A percentile compares a stretch with the other conserved stretches of the same genome.
Conservation (phyloP, 257 asterid genomes). For the Salvia hispanica region DNA sequence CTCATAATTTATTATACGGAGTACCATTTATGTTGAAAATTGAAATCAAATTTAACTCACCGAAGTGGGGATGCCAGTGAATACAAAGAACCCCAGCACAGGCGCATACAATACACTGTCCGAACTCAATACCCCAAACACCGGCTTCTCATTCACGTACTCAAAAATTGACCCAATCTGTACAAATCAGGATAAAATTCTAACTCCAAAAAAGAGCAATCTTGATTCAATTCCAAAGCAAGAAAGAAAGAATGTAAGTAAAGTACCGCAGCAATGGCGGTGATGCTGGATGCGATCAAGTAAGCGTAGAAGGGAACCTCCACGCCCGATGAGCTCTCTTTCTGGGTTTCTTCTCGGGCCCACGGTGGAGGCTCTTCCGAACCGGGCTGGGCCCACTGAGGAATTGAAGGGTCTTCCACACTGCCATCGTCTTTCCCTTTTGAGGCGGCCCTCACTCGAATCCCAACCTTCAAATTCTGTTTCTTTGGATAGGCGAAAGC, state of each 20-base stretch:
- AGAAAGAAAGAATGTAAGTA: conserved; percentile 30
- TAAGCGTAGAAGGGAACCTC: conserved; percentile 74
- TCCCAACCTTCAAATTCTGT: conserved; percentile 18
- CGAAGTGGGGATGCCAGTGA: conserved; percentile 85
- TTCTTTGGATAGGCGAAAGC: conserved; percentile 28
- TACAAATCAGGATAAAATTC: no score
- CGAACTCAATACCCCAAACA: conserved; percentile 76
- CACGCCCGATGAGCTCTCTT: conserved; percentile 44
- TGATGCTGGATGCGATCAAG: conserved; percentile 83
- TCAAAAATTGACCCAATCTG: conserved; percentile 84
- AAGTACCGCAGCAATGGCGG: conserved; percentile 95
- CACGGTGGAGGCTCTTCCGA: conserved; percentile 90
- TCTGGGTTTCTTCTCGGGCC: conserved; percentile 76
- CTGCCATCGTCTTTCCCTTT: conserved; percentile 33
- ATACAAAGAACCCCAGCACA: conserved; percentile 82
- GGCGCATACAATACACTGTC: conserved; percentile 89
- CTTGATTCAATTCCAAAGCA: background rate
- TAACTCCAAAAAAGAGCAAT: no score
- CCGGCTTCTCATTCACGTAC: conserved; percentile 81
- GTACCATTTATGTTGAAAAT: no score
- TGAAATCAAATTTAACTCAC: conserved; percentile 41
- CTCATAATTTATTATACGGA: no score
- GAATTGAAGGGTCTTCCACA: conserved; percentile 53
- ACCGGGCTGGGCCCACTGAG: conserved; percentile 84
- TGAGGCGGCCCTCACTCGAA: conserved; percentile 35